These are phyloP conservation scores for Aspergillus ibericus DNA, from an alignment of 2,329 filamentous ascomycete species.

Conservation along the genomic window DNA sequence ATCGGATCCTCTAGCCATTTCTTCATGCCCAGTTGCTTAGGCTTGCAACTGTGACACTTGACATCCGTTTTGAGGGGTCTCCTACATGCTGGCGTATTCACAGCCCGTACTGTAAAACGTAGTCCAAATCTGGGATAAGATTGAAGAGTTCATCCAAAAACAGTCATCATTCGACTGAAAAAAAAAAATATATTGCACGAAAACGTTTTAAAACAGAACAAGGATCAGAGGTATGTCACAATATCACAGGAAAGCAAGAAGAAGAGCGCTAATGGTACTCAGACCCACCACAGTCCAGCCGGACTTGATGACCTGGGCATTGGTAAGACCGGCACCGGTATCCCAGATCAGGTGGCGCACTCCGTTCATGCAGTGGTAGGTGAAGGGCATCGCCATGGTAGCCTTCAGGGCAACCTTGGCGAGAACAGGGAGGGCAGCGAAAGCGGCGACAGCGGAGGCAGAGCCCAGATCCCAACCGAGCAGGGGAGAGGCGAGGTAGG, in stretches of 20 bases:
- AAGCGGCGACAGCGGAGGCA: conserved; percentile 62
- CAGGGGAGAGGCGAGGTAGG: conserved; percentile 78
- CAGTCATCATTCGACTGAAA: conserved; percentile 23
- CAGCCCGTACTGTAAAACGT: neutral
- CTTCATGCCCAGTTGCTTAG: neutral
- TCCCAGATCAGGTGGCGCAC: conserved; percentile 72
- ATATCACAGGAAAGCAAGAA: conserved; percentile 48
- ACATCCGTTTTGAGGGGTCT: neutral
- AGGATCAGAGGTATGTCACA: conserved; percentile 33
- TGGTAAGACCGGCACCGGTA: conserved; percentile 61
- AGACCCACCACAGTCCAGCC: conserved; percentile 64
- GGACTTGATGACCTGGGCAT: conserved; percentile 63
- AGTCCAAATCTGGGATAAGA: neutral
- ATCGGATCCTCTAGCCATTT: neutral
- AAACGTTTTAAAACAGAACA: conserved; percentile 31
- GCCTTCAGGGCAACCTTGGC: conserved; percentile 63
- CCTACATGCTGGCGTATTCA: neutral
- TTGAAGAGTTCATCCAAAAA: conserved; percentile 14
- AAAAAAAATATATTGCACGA: conserved; percentile 27
- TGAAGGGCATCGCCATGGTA: conserved; percentile 63
- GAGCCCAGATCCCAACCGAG: conserved; percentile 70
- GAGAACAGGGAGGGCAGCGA: conserved; percentile 61
- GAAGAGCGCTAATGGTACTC: conserved; percentile 51
- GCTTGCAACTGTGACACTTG: neutral
- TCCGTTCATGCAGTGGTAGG: conserved; percentile 69